These are phyloP conservation scores for Debaryomyces psychrophilus DNA, from an alignment of 1,139 yeast species.

Conservation along the genomic window DNA sequence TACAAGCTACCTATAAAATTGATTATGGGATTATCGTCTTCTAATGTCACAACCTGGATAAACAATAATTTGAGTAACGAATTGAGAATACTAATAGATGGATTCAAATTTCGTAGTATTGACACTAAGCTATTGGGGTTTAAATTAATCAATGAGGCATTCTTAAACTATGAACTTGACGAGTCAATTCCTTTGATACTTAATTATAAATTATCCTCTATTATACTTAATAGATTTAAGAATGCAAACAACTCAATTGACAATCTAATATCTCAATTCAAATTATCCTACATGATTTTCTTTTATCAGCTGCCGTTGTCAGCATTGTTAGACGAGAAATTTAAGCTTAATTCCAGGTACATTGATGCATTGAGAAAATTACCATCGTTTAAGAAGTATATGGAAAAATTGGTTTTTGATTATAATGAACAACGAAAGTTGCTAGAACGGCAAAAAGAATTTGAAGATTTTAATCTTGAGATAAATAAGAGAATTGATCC, in stretches of 20 bases:
- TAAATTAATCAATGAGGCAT: slow-evolving; percentile 38
- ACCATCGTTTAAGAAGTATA: slow-evolving; percentile 41
- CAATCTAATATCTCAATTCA: slow-evolving; percentile 54
- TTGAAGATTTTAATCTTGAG: slow-evolving; percentile 10
- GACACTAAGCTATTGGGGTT: slow-evolving; percentile 46
- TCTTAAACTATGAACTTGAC: slow-evolving; percentile 29
- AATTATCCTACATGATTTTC: slow-evolving; percentile 68
- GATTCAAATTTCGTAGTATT: slow-evolving; percentile 48
- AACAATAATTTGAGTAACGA: slow-evolving; percentile 36
- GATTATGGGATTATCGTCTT: slow-evolving; percentile 58
- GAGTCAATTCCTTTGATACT: slow-evolving; percentile 22
- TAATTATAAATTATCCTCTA: slow-evolving; percentile 34
- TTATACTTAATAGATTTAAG: slow-evolving; percentile 40
- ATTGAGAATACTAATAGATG: slow-evolving; percentile 34
- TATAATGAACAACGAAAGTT: slow-evolving; percentile 9
- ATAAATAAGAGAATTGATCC: slow-evolving; percentile 1
- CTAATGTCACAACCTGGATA: slow-evolving; percentile 41
- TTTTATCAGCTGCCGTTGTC: slow-evolving; percentile 72
- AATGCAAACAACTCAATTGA: slow-evolving; percentile 56
- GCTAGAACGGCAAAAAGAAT: slow-evolving; percentile 2
- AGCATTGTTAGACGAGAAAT: slow-evolving; percentile 27
- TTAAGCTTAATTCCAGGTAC: slow-evolving; percentile 15
- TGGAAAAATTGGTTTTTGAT: slow-evolving; percentile 27
- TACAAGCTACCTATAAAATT: slow-evolving; percentile 46
- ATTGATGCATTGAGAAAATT: slow-evolving; percentile 33